Base-by-base conservation (phyloP, 306 rosid genomes). In the Prosopis cineraria region DNA sequence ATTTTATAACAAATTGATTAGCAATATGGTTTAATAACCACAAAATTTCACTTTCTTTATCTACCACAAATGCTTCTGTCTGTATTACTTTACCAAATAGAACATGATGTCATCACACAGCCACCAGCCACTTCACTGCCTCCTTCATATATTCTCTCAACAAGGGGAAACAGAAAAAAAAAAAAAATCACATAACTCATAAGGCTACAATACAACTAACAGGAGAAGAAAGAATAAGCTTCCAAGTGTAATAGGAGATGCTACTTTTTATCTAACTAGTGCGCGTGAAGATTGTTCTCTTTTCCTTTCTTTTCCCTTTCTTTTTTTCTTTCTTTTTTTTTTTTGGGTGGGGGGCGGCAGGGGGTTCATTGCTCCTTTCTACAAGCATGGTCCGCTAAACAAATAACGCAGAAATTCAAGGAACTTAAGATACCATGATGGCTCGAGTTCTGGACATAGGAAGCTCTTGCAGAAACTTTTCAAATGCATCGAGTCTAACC, bases 391-490 rank as follows among this genome's bases (percentile, higher is more conserved):
- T 52, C 77, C 25, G 24, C 34, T 62, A 68, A 67, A 62, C 81
- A 78, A 66, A 73, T 33, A 25, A 34, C 27, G 79, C 77, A 44
- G 9, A 48, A 47, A 33, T 67, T 73, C 53, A 80, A 86, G 81
- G 79, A 91, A 81, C 88, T 81, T 75, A 68, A 80, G 80, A 84
- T 96, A 96, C 99, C 99, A 96, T 96, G 89, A 96, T 91, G 81
- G 98, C 98, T 81, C 98, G 98, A 77, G 87, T 93, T 52, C 97
- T 88, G 63, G 99, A 90, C 73, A 73, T 83, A 22, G 94, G 98
- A 84, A 96, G 99, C 86, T 91, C 93, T 63, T 82, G 94, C 63
- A 96, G 93, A 73, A 96, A 96, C 86, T 93, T 91, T 85, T 93
- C 93, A 79, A 96, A 96, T 40, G 97, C 93, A 60, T 93, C 96